Evolutionary conservation across 2,329 filamentous ascomycete species (phyloP).

Genomic region (Parafenestella ontariensis): DNA sequence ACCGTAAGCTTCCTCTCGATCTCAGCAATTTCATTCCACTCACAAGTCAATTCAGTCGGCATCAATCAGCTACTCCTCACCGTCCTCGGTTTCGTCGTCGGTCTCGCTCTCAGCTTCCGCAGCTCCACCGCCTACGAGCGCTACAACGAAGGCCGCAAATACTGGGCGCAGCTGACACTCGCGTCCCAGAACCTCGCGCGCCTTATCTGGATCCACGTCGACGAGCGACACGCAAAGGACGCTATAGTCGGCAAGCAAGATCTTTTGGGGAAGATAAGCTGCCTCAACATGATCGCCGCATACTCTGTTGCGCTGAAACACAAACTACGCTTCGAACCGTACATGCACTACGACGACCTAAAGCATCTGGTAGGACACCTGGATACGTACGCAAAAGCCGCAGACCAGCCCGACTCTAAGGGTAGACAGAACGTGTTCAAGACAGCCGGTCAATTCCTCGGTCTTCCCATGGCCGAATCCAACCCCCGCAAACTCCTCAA

Average conservation of each 20-base stretch:
- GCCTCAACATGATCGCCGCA: conserved; percentile 76
- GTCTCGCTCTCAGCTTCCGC: conserved; percentile 76
- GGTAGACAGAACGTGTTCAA: conserved; percentile 57
- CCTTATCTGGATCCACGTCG: conserved; percentile 84
- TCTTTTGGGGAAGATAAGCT: conserved; percentile 68
- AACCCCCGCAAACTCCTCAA: conserved; percentile 82
- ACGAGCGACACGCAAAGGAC: conserved; percentile 61
- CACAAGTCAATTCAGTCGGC: conserved; percentile 50
- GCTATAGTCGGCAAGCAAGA: conserved; percentile 65
- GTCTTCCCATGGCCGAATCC: conserved; percentile 74
- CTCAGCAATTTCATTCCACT: background rate
- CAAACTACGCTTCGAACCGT: conserved; percentile 83
- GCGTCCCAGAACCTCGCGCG: conserved; percentile 66
- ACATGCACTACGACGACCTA: conserved; percentile 76
- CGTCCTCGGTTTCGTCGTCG: conserved; percentile 80
- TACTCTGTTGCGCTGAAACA: conserved; percentile 82
- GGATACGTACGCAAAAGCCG: conserved; percentile 72
- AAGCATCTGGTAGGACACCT: conserved; percentile 73
- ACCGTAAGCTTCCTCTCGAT: conserved; percentile 22
- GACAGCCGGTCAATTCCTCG: conserved; percentile 72
- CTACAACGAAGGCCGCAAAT: conserved; percentile 65
- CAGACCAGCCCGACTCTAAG: conserved; percentile 41
- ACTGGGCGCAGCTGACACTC: conserved; percentile 65
- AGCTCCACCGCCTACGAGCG: conserved; percentile 79
- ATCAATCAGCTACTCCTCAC: conserved; percentile 74